Conservation (phyloP, 805 yeast genomes). For the Teunomyces gatunensis region DNA sequence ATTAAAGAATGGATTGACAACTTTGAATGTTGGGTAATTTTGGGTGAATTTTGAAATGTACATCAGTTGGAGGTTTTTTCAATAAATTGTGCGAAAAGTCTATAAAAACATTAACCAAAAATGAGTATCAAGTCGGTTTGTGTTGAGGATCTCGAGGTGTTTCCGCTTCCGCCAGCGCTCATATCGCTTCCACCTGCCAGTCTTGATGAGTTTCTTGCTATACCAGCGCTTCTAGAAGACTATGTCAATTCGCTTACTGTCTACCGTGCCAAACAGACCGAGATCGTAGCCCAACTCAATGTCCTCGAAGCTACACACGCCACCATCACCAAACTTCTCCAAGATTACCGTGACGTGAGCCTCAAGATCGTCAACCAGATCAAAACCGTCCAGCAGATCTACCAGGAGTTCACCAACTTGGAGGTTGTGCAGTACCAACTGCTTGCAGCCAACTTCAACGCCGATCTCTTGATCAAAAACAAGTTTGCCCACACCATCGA, state of each 20-base stretch:
- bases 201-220: conserved; percentile 24
- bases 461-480: conserved; percentile 25
- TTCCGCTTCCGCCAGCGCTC: conserved; percentile 29
- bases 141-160: conserved; percentile 12
- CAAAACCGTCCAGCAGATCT: conserved; percentile 19
- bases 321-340: conserved; percentile 5
- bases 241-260: conserved; percentile 24
- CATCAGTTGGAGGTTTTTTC: not conserved
- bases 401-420: conserved; percentile 31
- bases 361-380: conserved; percentile 23
- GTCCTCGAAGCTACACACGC: conserved; percentile 2
- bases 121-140: conserved; percentile 7
- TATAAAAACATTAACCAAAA: not conserved
- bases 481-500: conserved; percentile 26
- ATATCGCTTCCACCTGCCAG: conserved; percentile 27
- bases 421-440: conserved; percentile 41
- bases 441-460: conserved; percentile 35
- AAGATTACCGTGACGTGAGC: conserved; percentile 27
- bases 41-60: not conserved
- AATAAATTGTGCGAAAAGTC: too few relatives aligned
- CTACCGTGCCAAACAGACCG: conserved; percentile 15
- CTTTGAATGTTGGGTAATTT: not conserved
- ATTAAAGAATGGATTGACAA: not conserved
- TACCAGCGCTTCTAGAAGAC: conserved; percentile 30
- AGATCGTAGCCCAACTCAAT: conserved; percentile 13